A percentile compares a stretch with the other conserved stretches of the same genome.
These are phyloP conservation scores for Plantago rigida DNA, from an alignment of 305 asterid species.

Conservation along the genomic window DNA sequence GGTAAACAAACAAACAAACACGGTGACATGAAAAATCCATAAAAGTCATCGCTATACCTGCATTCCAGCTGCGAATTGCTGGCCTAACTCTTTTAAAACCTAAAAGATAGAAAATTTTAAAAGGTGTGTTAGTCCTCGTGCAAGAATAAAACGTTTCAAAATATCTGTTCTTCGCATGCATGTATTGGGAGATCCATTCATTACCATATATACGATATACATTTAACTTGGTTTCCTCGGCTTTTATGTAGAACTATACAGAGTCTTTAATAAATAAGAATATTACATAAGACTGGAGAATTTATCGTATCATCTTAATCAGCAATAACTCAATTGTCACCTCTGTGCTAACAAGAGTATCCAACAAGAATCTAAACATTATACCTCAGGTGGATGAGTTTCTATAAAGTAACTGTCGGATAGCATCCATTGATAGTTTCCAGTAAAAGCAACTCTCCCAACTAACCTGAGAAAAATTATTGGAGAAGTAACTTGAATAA, in stretches of 20 bases:
- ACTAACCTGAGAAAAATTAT: constrained; percentile 51
- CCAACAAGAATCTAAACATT: background rate
- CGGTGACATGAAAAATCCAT: constrained; percentile 1
- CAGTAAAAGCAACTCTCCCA: constrained; percentile 79
- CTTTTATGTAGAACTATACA: background rate
- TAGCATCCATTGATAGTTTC: constrained; percentile 70
- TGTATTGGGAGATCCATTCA: background rate
- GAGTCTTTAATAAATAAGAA: background rate
- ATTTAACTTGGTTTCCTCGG: background rate
- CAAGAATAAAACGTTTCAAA: background rate
- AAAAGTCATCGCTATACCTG: constrained; percentile 40
- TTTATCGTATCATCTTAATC: no score
- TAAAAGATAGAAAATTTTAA: constrained; percentile 20
- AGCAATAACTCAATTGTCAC: background rate
- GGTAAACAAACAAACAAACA: constrained; percentile 10
- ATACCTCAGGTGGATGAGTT: constrained; percentile 72
- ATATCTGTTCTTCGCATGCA: no score
- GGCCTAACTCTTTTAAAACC: constrained; percentile 64
- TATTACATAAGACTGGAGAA: background rate
- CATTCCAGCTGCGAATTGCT: constrained; percentile 79
- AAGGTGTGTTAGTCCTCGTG: background rate
- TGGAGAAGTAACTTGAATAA: background rate
- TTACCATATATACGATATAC: no score
- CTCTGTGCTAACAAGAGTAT: background rate
- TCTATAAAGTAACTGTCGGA: constrained; percentile 38